Evolutionary conservation across 2,329 filamentous ascomycete genomes (phyloP).

Genomic region (Cytospora piceae): DNA sequence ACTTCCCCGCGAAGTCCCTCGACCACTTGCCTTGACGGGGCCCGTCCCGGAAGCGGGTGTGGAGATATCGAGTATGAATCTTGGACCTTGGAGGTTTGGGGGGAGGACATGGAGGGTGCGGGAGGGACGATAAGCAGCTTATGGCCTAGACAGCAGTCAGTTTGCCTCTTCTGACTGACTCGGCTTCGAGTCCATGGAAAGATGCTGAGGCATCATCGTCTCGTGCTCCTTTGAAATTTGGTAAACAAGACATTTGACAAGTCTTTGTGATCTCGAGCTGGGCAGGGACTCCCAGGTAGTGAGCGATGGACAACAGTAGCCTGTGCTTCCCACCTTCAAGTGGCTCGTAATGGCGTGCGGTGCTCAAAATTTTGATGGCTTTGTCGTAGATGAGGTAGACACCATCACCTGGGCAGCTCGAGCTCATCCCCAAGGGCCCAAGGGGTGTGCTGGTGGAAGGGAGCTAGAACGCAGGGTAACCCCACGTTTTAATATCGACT

Average conservation of each 20-base stretch:
- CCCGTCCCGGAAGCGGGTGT: background rate
- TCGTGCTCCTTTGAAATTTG: background rate
- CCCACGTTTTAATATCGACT: constrained; percentile 14
- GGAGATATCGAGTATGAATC: background rate
- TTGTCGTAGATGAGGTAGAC: constrained; percentile 9
- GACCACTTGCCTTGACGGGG: background rate
- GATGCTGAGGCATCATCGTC: background rate
- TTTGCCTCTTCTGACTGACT: background rate
- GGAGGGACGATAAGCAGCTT: background rate
- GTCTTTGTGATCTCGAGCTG: background rate
- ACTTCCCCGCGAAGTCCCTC: background rate
- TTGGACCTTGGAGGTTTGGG: background rate
- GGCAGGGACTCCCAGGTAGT: background rate
- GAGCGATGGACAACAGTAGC: background rate
- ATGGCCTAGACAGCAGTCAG: background rate
- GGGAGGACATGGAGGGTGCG: background rate
- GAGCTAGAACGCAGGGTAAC: constrained; percentile 13
- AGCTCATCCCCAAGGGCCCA: constrained; percentile 5
- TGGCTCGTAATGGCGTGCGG: background rate
- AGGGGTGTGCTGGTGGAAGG: constrained; percentile 9
- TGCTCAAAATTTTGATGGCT: background rate
- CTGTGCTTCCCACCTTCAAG: background rate
- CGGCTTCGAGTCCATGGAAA: background rate
- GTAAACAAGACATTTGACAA: background rate
- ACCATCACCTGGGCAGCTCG: background rate